A percentile compares a stretch with the other conserved stretches of the same genome.
phyloP scores from a whole-genome alignment of 371 early-diverging fungal species.

The Lichtheimia hyalospora region DNA sequence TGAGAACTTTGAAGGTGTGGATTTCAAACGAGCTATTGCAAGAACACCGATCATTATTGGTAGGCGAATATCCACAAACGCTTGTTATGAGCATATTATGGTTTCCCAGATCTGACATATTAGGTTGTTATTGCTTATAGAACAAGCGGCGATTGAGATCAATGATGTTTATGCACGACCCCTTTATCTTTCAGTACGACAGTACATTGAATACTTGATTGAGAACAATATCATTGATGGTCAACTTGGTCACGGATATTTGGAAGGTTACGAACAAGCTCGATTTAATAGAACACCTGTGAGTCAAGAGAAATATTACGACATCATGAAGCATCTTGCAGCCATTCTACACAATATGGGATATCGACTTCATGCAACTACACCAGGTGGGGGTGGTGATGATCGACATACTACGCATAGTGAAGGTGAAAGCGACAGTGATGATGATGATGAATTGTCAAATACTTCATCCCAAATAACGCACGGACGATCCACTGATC shows the following conservation, averaged over 20 bases:
- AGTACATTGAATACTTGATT: conserved; percentile 57
- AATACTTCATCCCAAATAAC: not conserved
- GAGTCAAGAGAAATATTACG: conserved; percentile 37
- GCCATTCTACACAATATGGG: conserved; percentile 49
- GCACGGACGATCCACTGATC: not conserved
- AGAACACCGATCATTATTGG: conserved; percentile 67
- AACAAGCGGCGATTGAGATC: conserved; percentile 50
- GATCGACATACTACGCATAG: too few species aligned
- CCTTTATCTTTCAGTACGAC: conserved; percentile 51
- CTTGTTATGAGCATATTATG: too few species aligned
- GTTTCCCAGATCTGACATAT: too few species aligned
- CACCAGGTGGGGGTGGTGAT: not conserved
- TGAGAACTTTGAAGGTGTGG: conserved; percentile 50
- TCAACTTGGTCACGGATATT: conserved; percentile 49
- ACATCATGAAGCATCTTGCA: conserved; percentile 48
- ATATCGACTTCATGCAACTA: conserved; percentile 19
- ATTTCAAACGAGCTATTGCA: conserved; percentile 64
- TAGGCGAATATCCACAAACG: conserved; percentile 14
- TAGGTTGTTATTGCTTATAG: conserved; percentile 17
- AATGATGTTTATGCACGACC: conserved; percentile 46
- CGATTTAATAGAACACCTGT: conserved; percentile 47
- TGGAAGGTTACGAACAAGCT: conserved; percentile 58
- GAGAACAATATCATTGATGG: conserved; percentile 45
- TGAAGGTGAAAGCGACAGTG: not conserved
- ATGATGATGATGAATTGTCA: not conserved